These are phyloP conservation scores for Oryza nivara DNA, from an alignment of 176 grass and related monocot genomes.

Conservation along the genomic window DNA sequence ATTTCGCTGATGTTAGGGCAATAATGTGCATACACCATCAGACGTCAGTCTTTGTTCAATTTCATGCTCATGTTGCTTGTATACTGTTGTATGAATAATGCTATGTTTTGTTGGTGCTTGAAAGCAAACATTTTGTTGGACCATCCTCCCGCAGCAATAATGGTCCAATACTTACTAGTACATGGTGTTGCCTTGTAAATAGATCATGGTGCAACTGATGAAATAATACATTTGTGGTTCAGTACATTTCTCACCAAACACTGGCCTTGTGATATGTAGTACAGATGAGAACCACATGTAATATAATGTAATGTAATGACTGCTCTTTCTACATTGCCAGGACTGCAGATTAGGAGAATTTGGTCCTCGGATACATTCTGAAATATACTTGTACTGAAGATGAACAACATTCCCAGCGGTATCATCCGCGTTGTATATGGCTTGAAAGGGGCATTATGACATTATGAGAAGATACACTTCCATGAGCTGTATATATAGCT, in stretches of 20 bases:
- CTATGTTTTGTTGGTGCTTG: constrained; percentile 12
- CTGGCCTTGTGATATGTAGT: not conserved
- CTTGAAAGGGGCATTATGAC: not conserved
- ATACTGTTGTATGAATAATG: constrained; percentile 13
- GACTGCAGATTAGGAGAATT: not conserved
- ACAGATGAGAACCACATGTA: not conserved
- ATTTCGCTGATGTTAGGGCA: not conserved
- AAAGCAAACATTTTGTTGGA: constrained; percentile 4
- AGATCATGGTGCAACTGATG: not conserved
- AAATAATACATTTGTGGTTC: not conserved
- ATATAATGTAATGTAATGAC: not conserved
- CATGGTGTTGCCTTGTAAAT: not conserved
- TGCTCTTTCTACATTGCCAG: not conserved
- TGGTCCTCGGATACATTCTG: not conserved
- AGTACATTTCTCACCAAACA: not conserved
- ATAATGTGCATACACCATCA: constrained; percentile 35
- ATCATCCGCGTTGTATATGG: no score
- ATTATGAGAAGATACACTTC: no score
- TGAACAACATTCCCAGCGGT: no score
- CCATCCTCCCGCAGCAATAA: not conserved
- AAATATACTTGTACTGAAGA: no score
- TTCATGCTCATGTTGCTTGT: not conserved
- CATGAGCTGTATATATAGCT: not conserved
- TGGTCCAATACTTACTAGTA: not conserved
- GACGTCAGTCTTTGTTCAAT: not conserved